Evolutionary conservation across 176 grass and related monocot genomes (phyloP), one percentile per base, ranked within the genome.

Genomic region (Themeda triandra): DNA sequence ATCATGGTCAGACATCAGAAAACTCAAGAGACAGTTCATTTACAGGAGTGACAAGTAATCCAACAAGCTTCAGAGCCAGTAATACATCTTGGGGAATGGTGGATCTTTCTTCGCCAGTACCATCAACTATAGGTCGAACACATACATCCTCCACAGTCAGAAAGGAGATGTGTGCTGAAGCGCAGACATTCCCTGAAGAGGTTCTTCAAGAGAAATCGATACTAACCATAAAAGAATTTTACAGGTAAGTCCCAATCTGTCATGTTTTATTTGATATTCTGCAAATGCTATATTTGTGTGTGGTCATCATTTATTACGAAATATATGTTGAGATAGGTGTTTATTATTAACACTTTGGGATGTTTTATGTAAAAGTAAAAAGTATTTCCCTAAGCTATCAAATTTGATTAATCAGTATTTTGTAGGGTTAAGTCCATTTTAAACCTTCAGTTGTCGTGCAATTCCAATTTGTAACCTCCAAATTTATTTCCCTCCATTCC

Each of bases 161-260:
- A 44, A 83, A 77, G 30, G 73, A 65, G 60, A 72, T 45, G 14
- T 56, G 44, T 19, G 68, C 37, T 80, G 82, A 75, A 75, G 28
- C 29, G 21, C 83, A 21, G 56, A 85, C 51, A 24, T 80, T 83
- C 30, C 36, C 89, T 78, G 85, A 92, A 86, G 87, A 74, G 36
- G 79, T 92, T 87, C 85, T 97, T 81, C 83, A 93, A 83, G 91
- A 97, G 88, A 97, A 97, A 92, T 87, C 91, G 12, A 91, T 97
- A 77, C 90, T 88, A 71, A 88, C 94, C 11, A 94, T 94, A 88
- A 92, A 80, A 77, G 91, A 97, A 68, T 97, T 93, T 78, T 91
- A 93, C 77, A 97, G 87, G 94, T 85, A 92, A 66, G 60, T 82
- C 69, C 36, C 80, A 35, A 49, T 54, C 15, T 27, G 21, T 48